Evolutionary conservation across 2,329 filamentous ascomycete species (phyloP).

Genomic region (Capronia americana): DNA sequence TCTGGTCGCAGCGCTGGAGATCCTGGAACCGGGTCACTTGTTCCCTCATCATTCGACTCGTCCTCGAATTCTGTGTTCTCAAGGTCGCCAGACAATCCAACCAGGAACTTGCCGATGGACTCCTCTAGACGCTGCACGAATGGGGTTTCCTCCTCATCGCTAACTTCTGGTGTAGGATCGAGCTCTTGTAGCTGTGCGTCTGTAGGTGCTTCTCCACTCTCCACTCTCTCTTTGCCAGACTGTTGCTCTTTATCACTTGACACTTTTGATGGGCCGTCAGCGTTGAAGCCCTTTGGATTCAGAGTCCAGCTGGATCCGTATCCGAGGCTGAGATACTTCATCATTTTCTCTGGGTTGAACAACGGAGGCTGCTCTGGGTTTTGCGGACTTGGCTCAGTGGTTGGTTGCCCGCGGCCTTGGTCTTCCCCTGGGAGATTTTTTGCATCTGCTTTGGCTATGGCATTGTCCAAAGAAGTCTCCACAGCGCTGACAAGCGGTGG

Average conservation of each 20-base stretch:
- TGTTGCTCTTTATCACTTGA: slow-evolving; percentile 3
- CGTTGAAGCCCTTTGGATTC: slow-evolving; percentile 42
- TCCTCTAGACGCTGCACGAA: slow-evolving; percentile 39
- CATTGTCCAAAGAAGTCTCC: slow-evolving; percentile 37
- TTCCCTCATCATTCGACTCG: slow-evolving; percentile 42
- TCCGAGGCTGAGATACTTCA: slow-evolving; percentile 58
- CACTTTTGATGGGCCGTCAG: slow-evolving; percentile 8
- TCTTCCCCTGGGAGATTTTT: slow-evolving; percentile 1
- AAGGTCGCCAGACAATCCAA: slow-evolving; percentile 53
- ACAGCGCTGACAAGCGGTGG: slow-evolving; percentile 49
- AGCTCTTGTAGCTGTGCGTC: slow-evolving; percentile 31
- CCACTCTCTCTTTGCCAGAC: neutral
- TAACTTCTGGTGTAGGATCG: slow-evolving; percentile 38
- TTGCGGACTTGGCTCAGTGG: slow-evolving; percentile 17
- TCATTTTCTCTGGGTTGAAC: slow-evolving; percentile 53
- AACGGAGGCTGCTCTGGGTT: slow-evolving; percentile 40
- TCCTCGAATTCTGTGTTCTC: slow-evolving; percentile 48
- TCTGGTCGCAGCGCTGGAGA: slow-evolving; percentile 16
- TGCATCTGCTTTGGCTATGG: slow-evolving; percentile 29
- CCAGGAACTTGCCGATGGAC: slow-evolving; percentile 48
- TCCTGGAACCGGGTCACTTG: neutral
- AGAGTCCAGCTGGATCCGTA: slow-evolving; percentile 57
- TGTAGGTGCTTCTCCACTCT: neutral
- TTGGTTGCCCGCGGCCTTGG: slow-evolving; percentile 29
- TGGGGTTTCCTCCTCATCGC: slow-evolving; percentile 35